These are phyloP conservation scores for Suhomyces pyralidae DNA, from an alignment of 805 yeast genomes.

Conservation along the genomic window DNA sequence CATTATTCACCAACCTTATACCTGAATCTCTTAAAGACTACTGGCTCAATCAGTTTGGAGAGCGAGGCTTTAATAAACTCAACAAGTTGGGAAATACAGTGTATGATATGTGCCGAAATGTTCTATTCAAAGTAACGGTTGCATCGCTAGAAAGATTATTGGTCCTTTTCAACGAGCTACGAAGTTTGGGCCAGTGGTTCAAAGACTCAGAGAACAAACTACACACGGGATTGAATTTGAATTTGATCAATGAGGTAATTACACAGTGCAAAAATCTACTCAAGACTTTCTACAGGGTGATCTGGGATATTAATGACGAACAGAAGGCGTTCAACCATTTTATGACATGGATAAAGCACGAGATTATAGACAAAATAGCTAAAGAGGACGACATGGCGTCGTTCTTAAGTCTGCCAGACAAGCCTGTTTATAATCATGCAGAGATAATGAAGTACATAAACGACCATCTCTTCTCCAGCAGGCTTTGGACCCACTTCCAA, in stretches of 20 bases:
- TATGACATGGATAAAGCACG: slow-evolving; percentile 41
- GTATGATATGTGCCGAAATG: slow-evolving; percentile 49
- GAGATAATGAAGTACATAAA: slow-evolving; percentile 26
- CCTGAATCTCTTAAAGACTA: slow-evolving; percentile 51
- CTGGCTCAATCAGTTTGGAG: slow-evolving; percentile 65
- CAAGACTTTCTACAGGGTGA: slow-evolving; percentile 32
- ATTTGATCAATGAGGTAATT: slow-evolving; percentile 6
- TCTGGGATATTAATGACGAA: slow-evolving; percentile 46
- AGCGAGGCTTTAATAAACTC: slow-evolving; percentile 60
- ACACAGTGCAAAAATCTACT: slow-evolving; percentile 21
- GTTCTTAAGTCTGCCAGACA: slow-evolving; percentile 10
- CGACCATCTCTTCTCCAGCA: slow-evolving; percentile 18
- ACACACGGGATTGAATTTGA: slow-evolving; percentile 9
- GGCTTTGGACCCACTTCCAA: slow-evolving; percentile 17
- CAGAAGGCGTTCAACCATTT: slow-evolving; percentile 45
- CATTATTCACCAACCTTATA: slow-evolving; percentile 54
- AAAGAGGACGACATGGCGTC: slow-evolving; percentile 32
- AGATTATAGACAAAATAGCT: slow-evolving; percentile 34
- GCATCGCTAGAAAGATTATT: slow-evolving; percentile 57
- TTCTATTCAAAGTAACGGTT: slow-evolving; percentile 47
- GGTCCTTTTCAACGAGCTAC: slow-evolving; percentile 41
- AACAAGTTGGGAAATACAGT: slow-evolving; percentile 46
- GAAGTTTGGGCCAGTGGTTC: slow-evolving; percentile 40
- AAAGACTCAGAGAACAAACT: slow-evolving; percentile 12
- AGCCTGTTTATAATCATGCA: slow-evolving; percentile 12